phyloP scores from a whole-genome alignment of 2,329 filamentous ascomycete species.

The Harringtonia aguacate region DNA sequence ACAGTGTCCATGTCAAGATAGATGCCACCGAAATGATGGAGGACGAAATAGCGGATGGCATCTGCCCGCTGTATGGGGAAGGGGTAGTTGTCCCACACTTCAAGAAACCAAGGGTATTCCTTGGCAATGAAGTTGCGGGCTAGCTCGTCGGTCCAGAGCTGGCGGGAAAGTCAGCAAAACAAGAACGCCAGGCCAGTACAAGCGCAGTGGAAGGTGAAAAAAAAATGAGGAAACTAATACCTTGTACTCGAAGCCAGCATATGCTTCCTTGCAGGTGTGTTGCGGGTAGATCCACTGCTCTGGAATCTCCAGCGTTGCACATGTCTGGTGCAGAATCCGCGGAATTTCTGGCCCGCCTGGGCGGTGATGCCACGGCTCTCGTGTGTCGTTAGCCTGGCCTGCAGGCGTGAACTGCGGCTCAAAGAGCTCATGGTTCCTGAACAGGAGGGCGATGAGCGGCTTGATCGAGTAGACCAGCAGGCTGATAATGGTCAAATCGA shows the following conservation, averaged over 20 bases:
- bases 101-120: slow-evolving; percentile 69
- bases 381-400: neutral
- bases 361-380: no score
- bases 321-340: slow-evolving; percentile 21
- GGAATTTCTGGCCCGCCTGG: slow-evolving; percentile 14
- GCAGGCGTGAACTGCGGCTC: slow-evolving; percentile 15
- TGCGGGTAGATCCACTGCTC: slow-evolving; percentile 16
- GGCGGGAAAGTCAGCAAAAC: neutral
- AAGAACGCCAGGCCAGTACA: no score
- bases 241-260: slow-evolving; percentile 19
- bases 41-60: slow-evolving; percentile 68
- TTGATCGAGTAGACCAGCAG: slow-evolving; percentile 58
- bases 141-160: slow-evolving; percentile 68
- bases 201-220: no score
- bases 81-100: slow-evolving; percentile 62
- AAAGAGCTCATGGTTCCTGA: slow-evolving; percentile 27
- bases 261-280: slow-evolving; percentile 14
- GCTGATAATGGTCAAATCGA: slow-evolving; percentile 30
- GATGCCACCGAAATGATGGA: slow-evolving; percentile 67
- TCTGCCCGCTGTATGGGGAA: slow-evolving; percentile 72
- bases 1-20: slow-evolving; percentile 64
- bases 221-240: no score
- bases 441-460: slow-evolving; percentile 58
- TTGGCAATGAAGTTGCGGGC: slow-evolving; percentile 60
- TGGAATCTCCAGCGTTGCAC: slow-evolving; percentile 13